phyloP scores from a whole-genome alignment of 768 basidiomycete species.

The Mycena olivaceomarginata region DNA sequence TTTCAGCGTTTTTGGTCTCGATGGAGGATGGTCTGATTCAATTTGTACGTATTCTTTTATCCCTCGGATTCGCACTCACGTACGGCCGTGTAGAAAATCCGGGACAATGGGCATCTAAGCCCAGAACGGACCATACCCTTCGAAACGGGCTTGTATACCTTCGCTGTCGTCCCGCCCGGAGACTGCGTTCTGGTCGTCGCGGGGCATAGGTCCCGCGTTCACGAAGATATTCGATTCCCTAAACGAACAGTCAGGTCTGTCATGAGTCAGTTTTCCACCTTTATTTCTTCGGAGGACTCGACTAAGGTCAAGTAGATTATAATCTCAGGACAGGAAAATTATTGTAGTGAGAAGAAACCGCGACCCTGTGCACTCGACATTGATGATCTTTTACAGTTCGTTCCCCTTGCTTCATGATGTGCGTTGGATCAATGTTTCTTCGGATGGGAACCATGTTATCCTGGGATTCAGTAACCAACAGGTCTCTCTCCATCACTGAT shows the following conservation, averaged over 20 bases:
- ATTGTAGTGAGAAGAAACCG: constrained; percentile 8
- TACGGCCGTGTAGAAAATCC: constrained; percentile 15
- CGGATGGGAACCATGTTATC: constrained; percentile 19
- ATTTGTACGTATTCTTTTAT: constrained; percentile 15
- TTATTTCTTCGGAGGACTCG: background rate
- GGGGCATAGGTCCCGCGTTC: constrained; percentile 29
- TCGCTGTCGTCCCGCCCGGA: constrained; percentile 31
- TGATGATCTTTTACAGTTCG: constrained; percentile 15
- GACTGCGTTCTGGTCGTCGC: constrained; percentile 30
- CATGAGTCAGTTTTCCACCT: constrained; percentile 14
- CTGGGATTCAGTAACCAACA: constrained; percentile 29
- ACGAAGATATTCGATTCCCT: constrained; percentile 30
- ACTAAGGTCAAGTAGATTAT: constrained; percentile 6
- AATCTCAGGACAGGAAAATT: constrained; percentile 2
- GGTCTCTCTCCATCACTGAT: background rate
- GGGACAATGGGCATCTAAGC: constrained; percentile 12
- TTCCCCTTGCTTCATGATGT: constrained; percentile 37
- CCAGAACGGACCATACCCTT: constrained; percentile 19
- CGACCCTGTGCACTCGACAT: background rate
- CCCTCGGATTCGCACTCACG: background rate
- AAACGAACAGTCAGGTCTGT: constrained; percentile 24
- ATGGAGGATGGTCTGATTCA: constrained; percentile 27
- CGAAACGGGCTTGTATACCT: constrained; percentile 28
- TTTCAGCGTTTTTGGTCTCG: constrained; percentile 28
- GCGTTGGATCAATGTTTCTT: constrained; percentile 31